Evolutionary conservation across 1,139 yeast genomes (phyloP).

Genomic region (Spencermartinsiella ligniputridi): DNA sequence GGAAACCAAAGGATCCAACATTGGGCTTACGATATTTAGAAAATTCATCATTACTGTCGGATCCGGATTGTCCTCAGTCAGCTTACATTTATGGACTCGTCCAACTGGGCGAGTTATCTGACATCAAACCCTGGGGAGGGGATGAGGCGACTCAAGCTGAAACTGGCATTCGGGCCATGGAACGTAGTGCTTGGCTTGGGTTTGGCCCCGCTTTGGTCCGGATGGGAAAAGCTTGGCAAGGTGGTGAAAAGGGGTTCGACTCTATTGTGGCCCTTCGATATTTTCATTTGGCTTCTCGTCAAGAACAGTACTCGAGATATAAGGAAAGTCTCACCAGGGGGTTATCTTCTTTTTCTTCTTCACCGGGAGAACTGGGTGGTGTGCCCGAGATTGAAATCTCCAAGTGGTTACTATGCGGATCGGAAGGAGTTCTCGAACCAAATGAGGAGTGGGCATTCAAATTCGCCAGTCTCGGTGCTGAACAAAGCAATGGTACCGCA

Average conservation of each 20-base stretch:
- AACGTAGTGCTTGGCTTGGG: conserved; percentile 36
- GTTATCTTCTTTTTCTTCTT: background rate
- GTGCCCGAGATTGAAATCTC: conserved; percentile 37
- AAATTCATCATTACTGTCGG: conserved; percentile 30
- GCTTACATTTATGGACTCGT: conserved; percentile 36
- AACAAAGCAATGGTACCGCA: conserved; percentile 33
- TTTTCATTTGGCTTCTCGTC: conserved; percentile 37
- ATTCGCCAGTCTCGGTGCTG: conserved; percentile 36
- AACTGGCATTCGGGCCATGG: conserved; percentile 32
- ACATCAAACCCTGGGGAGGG: conserved; percentile 12
- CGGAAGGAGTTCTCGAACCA: conserved; percentile 27
- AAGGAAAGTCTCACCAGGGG: conserved; percentile 11
- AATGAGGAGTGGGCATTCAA: conserved; percentile 38
- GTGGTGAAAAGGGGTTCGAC: conserved; percentile 35
- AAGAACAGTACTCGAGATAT: conserved; percentile 29
- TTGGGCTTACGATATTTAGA: conserved; percentile 30
- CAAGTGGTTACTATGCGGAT: conserved; percentile 40
- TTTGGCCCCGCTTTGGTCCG: conserved; percentile 38
- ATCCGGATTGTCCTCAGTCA: conserved; percentile 38
- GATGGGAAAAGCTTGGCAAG: conserved; percentile 40
- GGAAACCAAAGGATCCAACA: conserved; percentile 23
- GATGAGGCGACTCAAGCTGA: conserved; percentile 5
- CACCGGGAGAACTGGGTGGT: conserved; percentile 24
- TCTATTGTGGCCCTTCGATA: conserved; percentile 37
- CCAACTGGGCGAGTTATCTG: conserved; percentile 33